Conservation (phyloP, 305 asterid species). For the Fraxinus dipetala region DNA sequence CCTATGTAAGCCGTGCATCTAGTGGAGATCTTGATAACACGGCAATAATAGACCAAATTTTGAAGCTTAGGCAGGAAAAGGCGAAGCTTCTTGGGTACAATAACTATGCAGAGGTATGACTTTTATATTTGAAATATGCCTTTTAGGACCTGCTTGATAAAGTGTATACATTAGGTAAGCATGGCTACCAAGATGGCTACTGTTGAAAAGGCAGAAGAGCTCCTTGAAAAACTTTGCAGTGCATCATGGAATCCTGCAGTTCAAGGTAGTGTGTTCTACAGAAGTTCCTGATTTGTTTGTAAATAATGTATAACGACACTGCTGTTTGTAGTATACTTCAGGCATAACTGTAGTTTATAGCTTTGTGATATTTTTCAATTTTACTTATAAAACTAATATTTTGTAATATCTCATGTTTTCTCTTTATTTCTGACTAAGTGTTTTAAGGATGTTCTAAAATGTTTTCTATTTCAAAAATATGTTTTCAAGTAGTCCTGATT, state of each 20-base stretch:
- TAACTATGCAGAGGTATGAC: conserved; percentile 82
- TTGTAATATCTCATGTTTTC: neutral
- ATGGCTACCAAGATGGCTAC: conserved; percentile 99
- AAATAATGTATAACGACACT: neutral
- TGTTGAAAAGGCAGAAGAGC: conserved; percentile 79
- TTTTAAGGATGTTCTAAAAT: neutral
- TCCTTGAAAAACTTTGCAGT: conserved; percentile 80
- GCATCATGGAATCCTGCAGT: conserved; percentile 98
- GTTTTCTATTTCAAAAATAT: neutral
- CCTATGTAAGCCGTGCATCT: conserved; percentile 83
- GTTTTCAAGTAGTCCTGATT: neutral
- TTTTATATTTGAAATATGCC: conserved; percentile 1
- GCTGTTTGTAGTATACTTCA: neutral
- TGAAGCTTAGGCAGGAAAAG: conserved; percentile 85
- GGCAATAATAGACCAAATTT: conserved; percentile 69
- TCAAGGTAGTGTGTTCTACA: conserved; percentile 50
- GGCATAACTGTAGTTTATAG: conserved; percentile 11
- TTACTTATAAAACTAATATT: conserved; percentile 7
- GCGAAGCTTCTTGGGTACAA: conserved; percentile 95
- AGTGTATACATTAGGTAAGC: conserved; percentile 60
- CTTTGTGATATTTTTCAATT: conserved; percentile 17
- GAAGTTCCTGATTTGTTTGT: neutral
- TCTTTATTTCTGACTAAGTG: neutral
- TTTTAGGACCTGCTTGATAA: conserved; percentile 25
- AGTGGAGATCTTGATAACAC: conserved; percentile 91